These are phyloP conservation scores for Grammothele lineata DNA, from an alignment of 768 basidiomycete species.

Conservation along the genomic window DNA sequence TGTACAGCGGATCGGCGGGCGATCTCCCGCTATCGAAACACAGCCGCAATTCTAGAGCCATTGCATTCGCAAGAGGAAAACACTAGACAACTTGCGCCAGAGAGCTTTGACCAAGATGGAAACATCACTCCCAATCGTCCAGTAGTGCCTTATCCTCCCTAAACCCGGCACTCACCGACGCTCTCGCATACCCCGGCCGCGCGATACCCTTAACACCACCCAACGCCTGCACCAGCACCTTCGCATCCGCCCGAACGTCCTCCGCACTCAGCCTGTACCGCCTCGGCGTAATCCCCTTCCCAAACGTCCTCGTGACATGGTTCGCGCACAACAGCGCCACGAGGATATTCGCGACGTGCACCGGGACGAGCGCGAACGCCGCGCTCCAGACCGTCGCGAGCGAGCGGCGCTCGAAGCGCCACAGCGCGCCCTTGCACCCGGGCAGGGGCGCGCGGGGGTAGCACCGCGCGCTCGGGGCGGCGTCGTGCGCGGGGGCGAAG, in stretches of 20 bases:
- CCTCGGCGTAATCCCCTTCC: constrained; percentile 59
- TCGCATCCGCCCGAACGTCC: constrained; percentile 36
- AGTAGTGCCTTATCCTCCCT: constrained; percentile 24
- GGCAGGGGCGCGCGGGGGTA: constrained; percentile 59
- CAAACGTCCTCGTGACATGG: constrained; percentile 58
- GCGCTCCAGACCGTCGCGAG: constrained; percentile 45
- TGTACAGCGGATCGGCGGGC: too few species aligned
- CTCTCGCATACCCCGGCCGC: constrained; percentile 18
- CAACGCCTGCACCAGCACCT: constrained; percentile 15
- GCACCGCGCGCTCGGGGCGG: constrained; percentile 52
- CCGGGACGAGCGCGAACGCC: constrained; percentile 52
- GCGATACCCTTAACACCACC: constrained; percentile 14
- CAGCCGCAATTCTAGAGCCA: too few species aligned
- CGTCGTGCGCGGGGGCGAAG: constrained; percentile 56
- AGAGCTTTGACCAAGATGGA: too few species aligned
- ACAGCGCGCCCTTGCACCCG: constrained; percentile 62
- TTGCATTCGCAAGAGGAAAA: too few species aligned
- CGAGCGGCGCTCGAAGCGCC: constrained; percentile 45
- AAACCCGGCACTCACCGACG: constrained; percentile 16
- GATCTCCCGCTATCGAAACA: too few species aligned
- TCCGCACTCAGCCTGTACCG: constrained; percentile 49
- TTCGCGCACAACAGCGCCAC: constrained; percentile 63
- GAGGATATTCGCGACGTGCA: constrained; percentile 59
- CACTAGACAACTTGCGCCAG: too few species aligned
- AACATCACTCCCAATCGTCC: too few species aligned